Evolutionary conservation across 2,329 filamentous ascomycete species (phyloP).

Genomic region (Arthroderma uncinatum): DNA sequence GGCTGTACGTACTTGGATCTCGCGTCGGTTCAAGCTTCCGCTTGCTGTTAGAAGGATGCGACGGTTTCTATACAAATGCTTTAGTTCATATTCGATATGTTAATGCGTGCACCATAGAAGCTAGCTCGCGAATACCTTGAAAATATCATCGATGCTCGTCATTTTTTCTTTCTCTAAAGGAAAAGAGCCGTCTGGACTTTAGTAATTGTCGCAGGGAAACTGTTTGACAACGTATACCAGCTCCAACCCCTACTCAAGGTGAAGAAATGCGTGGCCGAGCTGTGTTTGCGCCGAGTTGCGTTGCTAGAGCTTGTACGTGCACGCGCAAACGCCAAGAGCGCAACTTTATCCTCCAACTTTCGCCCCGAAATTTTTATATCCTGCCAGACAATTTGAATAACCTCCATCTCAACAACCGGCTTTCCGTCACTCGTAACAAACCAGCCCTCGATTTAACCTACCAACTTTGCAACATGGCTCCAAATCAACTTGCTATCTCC

Average conservation of each 20-base stretch:
- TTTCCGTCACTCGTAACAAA: background rate
- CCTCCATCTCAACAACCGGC: background rate
- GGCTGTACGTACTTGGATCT: slow-evolving; percentile 37
- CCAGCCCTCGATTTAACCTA: background rate
- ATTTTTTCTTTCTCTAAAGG: slow-evolving; percentile 36
- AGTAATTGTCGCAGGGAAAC: background rate
- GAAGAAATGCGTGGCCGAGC: background rate
- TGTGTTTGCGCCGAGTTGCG: background rate
- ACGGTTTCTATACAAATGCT: slow-evolving; percentile 37
- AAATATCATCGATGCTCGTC: slow-evolving; percentile 52
- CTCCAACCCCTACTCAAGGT: background rate
- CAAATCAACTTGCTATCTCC: slow-evolving; percentile 48
- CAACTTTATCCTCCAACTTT: slow-evolving; percentile 21
- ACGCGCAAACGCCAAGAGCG: slow-evolving; percentile 23
- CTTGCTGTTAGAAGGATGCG: slow-evolving; percentile 38
- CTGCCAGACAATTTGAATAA: background rate
- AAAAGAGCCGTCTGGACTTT: background rate
- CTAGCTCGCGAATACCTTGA: slow-evolving; percentile 35
- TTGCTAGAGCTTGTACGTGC: slow-evolving; percentile 17
- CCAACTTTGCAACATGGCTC: slow-evolving; percentile 44
- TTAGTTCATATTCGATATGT: background rate
- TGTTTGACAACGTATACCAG: background rate
- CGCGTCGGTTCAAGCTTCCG: slow-evolving; percentile 48
- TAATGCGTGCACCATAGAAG: background rate
- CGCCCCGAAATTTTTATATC: slow-evolving; percentile 21